Base-by-base conservation (phyloP, 2,329 filamentous ascomycete species). In the Hypoxylon sp. region DNA sequence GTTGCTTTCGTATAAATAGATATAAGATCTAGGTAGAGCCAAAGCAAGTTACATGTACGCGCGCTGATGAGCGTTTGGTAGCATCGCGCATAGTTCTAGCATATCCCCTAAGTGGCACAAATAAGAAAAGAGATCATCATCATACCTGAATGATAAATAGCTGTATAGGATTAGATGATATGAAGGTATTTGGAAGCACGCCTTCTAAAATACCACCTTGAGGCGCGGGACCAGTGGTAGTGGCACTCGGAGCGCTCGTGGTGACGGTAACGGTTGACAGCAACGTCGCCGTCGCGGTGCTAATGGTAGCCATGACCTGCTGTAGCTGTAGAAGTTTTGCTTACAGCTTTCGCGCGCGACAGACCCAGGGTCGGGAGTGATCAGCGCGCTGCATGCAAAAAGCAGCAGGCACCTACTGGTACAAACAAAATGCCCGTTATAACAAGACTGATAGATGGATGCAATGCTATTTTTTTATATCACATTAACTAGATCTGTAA, bases 61-160 rank as follows among this genome's bases (percentile, higher is more conserved):
- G n/a, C n/a, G n/a, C n/a, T n/a, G n/a, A n/a, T n/a, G n/a, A n/a
- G n/a, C n/a, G n/a, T n/a, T n/a, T n/a, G n/a, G n/a, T n/a, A n/a
- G n/a, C n/a, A n/a, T n/a, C n/a, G n/a, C n/a, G n/a, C n/a, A n/a
- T n/a, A n/a, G n/a, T n/a, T n/a, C n/a, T n/a, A n/a, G n/a, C n/a
- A n/a, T n/a, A n/a, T n/a, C n/a, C n/a, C n/a, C n/a, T n/a, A n/a
- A n/a, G n/a, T n/a, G n/a, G n/a, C n/a, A n/a, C n/a, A n/a, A n/a
- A n/a, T n/a, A n/a, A n/a, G n/a, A n/a, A n/a, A n/a, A n/a, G 16
- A 34, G 26, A 19, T 8, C 6, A 7, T 5, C 16, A 8, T 55
- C 68, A 31, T 62, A 75, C 75, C 83, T 91, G 88, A 37, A 91
- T 87, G 63, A 91, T 90, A 71, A 92, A 91, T 35, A 90, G 71